phyloP scores from a whole-genome alignment of 345 rosid species.

The Brassica rapa region DNA sequence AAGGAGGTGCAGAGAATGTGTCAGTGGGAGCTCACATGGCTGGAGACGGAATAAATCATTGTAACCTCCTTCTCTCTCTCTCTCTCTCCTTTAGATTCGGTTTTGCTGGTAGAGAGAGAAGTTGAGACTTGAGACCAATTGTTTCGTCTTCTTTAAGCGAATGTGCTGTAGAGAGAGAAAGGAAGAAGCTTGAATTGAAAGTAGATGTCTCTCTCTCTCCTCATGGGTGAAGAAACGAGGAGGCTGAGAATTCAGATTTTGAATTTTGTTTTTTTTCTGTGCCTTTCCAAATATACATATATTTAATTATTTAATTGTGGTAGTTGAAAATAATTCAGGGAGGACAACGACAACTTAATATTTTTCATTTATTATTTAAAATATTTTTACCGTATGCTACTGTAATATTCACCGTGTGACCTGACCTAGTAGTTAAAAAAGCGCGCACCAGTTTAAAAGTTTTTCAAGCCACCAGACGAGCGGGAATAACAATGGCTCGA shows the following conservation, averaged over 20 bases:
- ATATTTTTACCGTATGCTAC: slow-evolving; percentile 19
- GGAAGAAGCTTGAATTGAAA: slow-evolving; percentile 1
- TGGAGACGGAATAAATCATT: slow-evolving; percentile 51
- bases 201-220: slow-evolving; percentile 17
- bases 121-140: slow-evolving; percentile 36
- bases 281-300: background rate
- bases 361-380: background rate
- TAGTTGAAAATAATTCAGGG: slow-evolving; percentile 31
- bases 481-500: slow-evolving; percentile 36
- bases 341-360: slow-evolving; percentile 25
- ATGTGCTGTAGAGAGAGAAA: slow-evolving; percentile 49
- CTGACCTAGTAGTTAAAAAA: background rate
- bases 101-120: slow-evolving; percentile 20
- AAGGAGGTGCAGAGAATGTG: slow-evolving; percentile 52
- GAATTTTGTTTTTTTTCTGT: slow-evolving; percentile 28
- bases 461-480: slow-evolving; percentile 37
- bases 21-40: slow-evolving; percentile 88
- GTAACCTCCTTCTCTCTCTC: background rate
- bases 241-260: slow-evolving; percentile 39
- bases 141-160: slow-evolving; percentile 79
- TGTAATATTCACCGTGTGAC: background rate
- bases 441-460: background rate
- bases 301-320: slow-evolving; percentile 30
- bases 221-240: slow-evolving; percentile 38
- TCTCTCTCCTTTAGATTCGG: background rate